phyloP scores from a whole-genome alignment of 2,329 filamentous ascomycete species.

The Furcasterigmium sp. region DNA sequence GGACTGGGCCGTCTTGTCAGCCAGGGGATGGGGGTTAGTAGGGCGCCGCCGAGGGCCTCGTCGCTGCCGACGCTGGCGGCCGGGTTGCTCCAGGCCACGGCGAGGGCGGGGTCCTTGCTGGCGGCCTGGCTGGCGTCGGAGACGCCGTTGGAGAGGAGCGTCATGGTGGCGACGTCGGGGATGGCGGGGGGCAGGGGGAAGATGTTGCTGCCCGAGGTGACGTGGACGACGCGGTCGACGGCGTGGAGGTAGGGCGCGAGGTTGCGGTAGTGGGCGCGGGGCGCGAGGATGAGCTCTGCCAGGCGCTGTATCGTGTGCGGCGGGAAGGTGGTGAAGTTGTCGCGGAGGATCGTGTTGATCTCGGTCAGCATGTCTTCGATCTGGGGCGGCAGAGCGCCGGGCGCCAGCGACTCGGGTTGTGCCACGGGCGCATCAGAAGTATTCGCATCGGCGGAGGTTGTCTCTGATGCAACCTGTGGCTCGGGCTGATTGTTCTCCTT shows the following conservation, averaged over 20 bases:
- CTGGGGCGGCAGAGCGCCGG: constrained; percentile 55
- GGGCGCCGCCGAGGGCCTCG: constrained; percentile 81
- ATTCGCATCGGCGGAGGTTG: constrained; percentile 24
- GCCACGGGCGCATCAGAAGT: constrained; percentile 10
- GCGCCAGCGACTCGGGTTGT: constrained; percentile 21
- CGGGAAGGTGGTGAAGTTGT: constrained; percentile 66
- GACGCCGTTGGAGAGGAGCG: constrained; percentile 55
- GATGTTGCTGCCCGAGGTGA: constrained; percentile 73
- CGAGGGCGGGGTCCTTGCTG: constrained; percentile 24
- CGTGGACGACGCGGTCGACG: constrained; percentile 82
- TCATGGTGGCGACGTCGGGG: constrained; percentile 50
- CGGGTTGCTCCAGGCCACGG: constrained; percentile 42
- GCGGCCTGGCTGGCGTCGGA: constrained; percentile 26
- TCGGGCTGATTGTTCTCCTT: constrained; percentile 60
- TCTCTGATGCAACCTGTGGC: constrained; percentile 30
- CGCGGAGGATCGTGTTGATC: constrained; percentile 53
- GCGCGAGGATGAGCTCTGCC: constrained; percentile 75
- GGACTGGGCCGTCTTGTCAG: constrained; percentile 38
- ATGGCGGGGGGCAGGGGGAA: constrained; percentile 76
- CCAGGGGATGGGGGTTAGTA: constrained; percentile 94
- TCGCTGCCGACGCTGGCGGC: constrained; percentile 66
- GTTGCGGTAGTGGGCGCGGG: constrained; percentile 73
- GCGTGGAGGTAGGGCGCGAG: constrained; percentile 85
- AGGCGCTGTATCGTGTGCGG: constrained; percentile 92
- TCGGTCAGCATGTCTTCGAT: constrained; percentile 57